Base-by-base conservation (phyloP, 495 filamentous ascomycete genomes). In the Copromyces sp. region DNA sequence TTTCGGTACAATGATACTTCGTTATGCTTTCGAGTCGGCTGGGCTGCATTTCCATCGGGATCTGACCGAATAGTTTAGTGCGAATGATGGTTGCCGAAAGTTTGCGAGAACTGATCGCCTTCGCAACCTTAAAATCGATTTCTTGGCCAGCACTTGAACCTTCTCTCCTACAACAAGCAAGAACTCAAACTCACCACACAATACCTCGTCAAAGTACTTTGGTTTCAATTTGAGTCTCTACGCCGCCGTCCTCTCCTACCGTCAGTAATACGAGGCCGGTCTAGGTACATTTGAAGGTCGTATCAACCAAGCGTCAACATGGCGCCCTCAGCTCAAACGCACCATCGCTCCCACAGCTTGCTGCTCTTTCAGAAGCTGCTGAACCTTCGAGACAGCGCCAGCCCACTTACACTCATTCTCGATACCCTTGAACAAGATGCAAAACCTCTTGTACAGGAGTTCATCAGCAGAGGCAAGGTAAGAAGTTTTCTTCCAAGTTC, bases 381-480 rank as follows among this genome's bases (percentile, higher is more conserved):
- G 69, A 90, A 88, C 75, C 82, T 92, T 16, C 84, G 92, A 40
- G 94, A 97, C 78, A 90, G 87, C 29, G 90, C 90, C 3, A 96
- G 93, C 39, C 95, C 94, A 2, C 89, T 98, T 68, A 97, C 94
- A 0, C 81, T 98, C 38, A 81, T 98, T 9, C 84, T 95, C 70
- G 95, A 98, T 82, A 92, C 87, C 17, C 80, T 97, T 45, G 94
- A 96, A 81, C 95, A 97, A 81, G 89, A 90, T 32, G 91, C 89
- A 14, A 86, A 83, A 35, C 91, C 90, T 7, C 80, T 97, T 41
- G 73, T 95, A 3, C 82, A 83, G 32, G 92, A 96, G 80, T 94
- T 93, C 78, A 89, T 93, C 44, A 83, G 83, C 71, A 86, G 92
- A 76, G 93, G 93, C 47, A 93, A 91, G 82, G 93, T 92, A 78